These are phyloP conservation scores for Echium plantagineum DNA, from an alignment of 257 asterid species.

Conservation along the genomic window DNA sequence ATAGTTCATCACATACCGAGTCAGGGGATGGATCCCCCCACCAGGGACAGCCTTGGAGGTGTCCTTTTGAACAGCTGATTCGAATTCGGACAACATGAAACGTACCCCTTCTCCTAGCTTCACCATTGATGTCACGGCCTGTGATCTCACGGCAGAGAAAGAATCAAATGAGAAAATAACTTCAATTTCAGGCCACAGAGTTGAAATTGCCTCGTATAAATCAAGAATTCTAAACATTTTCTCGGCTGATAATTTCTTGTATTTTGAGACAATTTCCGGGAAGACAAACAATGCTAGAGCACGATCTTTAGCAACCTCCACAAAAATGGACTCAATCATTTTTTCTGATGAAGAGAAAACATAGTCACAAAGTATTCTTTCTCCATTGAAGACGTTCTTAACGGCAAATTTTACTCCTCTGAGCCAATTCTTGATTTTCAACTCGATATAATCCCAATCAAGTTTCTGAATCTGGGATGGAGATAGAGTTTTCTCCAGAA, in stretches of 20 bases:
- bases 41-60: slow-evolving; percentile 40
- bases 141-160: slow-evolving; percentile 34
- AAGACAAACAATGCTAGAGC: slow-evolving; percentile 41
- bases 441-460: slow-evolving; percentile 55
- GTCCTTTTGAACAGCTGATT: slow-evolving; percentile 74
- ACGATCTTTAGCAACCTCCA: slow-evolving; percentile 45
- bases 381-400: slow-evolving; percentile 51
- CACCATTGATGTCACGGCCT: slow-evolving; percentile 44
- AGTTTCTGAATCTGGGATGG: slow-evolving; percentile 52
- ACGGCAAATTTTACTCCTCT: slow-evolving; percentile 39
- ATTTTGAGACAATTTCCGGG: slow-evolving; percentile 38
- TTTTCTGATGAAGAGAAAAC: slow-evolving; percentile 56
- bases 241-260: slow-evolving; percentile 64
- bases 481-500: slow-evolving; percentile 40
- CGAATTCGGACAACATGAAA: slow-evolving; percentile 49
- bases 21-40: slow-evolving; percentile 73
- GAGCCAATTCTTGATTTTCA: slow-evolving; percentile 46
- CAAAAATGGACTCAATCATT: slow-evolving; percentile 47
- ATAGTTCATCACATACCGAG: slow-evolving; percentile 88
- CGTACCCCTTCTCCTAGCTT: slow-evolving; percentile 65
- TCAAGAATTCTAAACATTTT: slow-evolving; percentile 66
- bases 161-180: slow-evolving; percentile 43
- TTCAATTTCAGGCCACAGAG: slow-evolving; percentile 56
- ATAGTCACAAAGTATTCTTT: slow-evolving; percentile 47
- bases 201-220: slow-evolving; percentile 55